Percentiles rank a stretch among this genome's conserved stretches.
These are phyloP conservation scores for Mycosarcoma maydis DNA, from an alignment of 1,284 basidiomycete genomes.

Conservation along the genomic window DNA sequence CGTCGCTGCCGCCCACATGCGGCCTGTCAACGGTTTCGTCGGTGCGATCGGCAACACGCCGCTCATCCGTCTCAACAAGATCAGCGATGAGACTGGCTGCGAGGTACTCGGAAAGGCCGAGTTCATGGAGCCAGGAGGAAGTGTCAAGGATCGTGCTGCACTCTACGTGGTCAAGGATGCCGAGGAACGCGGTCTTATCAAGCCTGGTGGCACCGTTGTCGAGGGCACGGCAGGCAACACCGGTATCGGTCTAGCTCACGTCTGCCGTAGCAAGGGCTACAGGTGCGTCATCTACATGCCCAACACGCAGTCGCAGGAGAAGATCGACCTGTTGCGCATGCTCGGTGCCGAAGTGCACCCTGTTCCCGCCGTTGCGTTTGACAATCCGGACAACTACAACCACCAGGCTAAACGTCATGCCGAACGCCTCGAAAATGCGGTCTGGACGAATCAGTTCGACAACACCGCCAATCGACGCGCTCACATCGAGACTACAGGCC, in stretches of 20 bases:
- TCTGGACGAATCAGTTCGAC: slow-evolving; percentile 99
- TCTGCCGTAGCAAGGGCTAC: slow-evolving; percentile 91
- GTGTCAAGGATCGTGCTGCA: slow-evolving; percentile 96
- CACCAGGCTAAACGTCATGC: slow-evolving; percentile 95
- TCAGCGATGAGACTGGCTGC: slow-evolving; percentile 89
- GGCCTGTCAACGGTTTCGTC: slow-evolving; percentile 76
- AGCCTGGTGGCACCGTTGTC: slow-evolving; percentile 91
- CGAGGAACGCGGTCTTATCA: slow-evolving; percentile 79
- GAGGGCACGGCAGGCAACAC: slow-evolving; percentile 99
- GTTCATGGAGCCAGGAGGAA: slow-evolving; percentile 98
- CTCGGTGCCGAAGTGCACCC: slow-evolving; percentile 94
- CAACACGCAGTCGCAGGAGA: slow-evolving; percentile 90
- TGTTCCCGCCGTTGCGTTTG: slow-evolving; percentile 94
- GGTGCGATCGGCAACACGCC: slow-evolving; percentile 95
- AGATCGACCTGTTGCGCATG: slow-evolving; percentile 96
- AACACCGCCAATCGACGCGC: slow-evolving; percentile 87
- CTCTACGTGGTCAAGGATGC: slow-evolving; percentile 89
- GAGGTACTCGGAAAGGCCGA: slow-evolving; percentile 94
- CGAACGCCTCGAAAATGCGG: slow-evolving; percentile 81
- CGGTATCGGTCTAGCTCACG: slow-evolving; percentile 90
- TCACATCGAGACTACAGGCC: slow-evolving; percentile 91
- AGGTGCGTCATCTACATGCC: slow-evolving; percentile 99
- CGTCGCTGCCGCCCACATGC: slow-evolving; percentile 54
- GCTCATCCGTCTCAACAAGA: slow-evolving; percentile 72
- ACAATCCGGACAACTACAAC: slow-evolving; percentile 97